These are phyloP conservation scores for Solanum sparsipilum DNA, from an alignment of 257 asterid genomes.

Conservation along the genomic window DNA sequence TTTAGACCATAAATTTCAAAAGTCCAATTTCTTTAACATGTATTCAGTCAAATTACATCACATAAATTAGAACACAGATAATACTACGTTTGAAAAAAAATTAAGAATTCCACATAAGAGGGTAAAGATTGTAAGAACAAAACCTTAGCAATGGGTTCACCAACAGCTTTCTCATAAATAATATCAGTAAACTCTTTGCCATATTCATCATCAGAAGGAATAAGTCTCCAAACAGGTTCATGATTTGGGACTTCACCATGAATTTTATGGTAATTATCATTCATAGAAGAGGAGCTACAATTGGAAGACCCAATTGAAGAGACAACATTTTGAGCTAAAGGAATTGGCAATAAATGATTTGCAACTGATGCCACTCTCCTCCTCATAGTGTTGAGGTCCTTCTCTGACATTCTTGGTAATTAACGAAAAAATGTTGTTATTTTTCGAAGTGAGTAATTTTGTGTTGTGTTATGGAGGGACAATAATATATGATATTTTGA, in stretches of 20 bases:
- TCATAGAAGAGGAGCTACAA: constrained; percentile 47
- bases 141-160: constrained; percentile 94
- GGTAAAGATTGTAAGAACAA: neutral
- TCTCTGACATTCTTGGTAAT: constrained; percentile 14
- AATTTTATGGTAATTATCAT: constrained; percentile 59
- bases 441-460: neutral
- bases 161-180: constrained; percentile 75
- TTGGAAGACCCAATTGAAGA: constrained; percentile 13
- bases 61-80: neutral
- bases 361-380: constrained; percentile 54
- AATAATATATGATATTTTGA: neutral
- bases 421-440: neutral
- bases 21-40: too few species aligned
- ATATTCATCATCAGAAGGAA: constrained; percentile 51
- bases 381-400: constrained; percentile 25
- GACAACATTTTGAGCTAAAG: neutral
- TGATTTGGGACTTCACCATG: constrained; percentile 73
- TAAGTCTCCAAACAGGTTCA: constrained; percentile 54
- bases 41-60: neutral
- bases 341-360: constrained; percentile 51
- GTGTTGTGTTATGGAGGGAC: neutral
- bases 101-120: neutral
- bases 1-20: neutral
- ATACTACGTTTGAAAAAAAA: neutral
- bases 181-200: constrained; percentile 66